These are phyloP conservation scores for Mortierella sp. DNA, from an alignment of 371 early-diverging fungal genomes.

Conservation along the genomic window DNA sequence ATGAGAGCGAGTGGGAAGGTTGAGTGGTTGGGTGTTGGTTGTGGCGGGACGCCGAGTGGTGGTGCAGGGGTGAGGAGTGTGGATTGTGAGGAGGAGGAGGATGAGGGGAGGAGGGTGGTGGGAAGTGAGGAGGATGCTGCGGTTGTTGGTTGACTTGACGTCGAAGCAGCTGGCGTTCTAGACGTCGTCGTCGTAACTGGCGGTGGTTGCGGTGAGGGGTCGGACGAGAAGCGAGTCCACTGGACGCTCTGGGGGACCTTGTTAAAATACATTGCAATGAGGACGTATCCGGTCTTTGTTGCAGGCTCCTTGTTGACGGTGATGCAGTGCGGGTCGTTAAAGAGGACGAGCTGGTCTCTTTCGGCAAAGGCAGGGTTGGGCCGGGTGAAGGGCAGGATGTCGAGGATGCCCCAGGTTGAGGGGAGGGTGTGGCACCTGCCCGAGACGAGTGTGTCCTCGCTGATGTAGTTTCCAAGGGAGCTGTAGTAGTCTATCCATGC, in stretches of 20 bases:
- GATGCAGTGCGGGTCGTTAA: slow-evolving; percentile 21
- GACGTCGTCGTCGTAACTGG: neutral
- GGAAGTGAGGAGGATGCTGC: neutral
- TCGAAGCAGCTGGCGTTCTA: neutral
- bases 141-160: neutral
- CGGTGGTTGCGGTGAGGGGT: neutral
- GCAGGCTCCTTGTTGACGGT: slow-evolving; percentile 17
- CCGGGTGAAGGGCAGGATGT: slow-evolving; percentile 7
- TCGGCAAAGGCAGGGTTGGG: neutral
- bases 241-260: slow-evolving; percentile 10
- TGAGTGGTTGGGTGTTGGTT: neutral
- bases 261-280: slow-evolving; percentile 17
- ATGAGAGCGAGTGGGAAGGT: slow-evolving; percentile 23
- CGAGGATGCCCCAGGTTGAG: slow-evolving; percentile 25
- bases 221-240: slow-evolving; percentile 14
- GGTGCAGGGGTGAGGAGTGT: neutral
- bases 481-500: slow-evolving; percentile 33
- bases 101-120: neutral
- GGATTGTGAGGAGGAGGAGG: neutral
- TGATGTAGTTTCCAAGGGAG: neutral
- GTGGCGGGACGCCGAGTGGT: neutral
- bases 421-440: slow-evolving; percentile 15
- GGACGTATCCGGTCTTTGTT: slow-evolving; percentile 1
- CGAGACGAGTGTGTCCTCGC: slow-evolving; percentile 6
- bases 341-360: slow-evolving; percentile 4